These are phyloP conservation scores for Anaeromyces robustus DNA, from an alignment of 192 early-diverging fungal species.

Conservation along the genomic window DNA sequence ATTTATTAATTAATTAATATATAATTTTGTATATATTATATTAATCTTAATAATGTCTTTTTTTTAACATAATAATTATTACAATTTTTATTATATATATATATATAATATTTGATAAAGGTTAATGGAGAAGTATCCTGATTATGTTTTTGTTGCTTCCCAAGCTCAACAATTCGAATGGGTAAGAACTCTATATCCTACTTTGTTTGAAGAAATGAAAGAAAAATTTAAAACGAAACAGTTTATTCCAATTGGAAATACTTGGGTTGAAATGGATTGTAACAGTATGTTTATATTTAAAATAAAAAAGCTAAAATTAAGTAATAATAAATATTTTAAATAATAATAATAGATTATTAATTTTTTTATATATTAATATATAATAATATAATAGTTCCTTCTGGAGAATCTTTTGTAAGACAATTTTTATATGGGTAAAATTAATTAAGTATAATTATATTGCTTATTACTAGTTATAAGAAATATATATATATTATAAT, in stretches of 20 bases:
- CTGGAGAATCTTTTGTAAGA: constrained; percentile 81
- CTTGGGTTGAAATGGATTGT: constrained; percentile 98
- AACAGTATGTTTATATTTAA: constrained; percentile 26
- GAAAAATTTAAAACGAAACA: constrained; percentile 49
- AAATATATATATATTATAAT: too few species aligned
- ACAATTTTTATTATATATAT: too few species aligned
- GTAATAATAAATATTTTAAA: not conserved
- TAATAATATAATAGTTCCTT: constrained; percentile 34
- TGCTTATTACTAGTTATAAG: not conserved
- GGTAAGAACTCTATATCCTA: constrained; percentile 68
- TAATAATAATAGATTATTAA: not conserved
- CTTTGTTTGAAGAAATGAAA: constrained; percentile 60
- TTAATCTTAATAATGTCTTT: too few species aligned
- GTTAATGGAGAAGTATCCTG: constrained; percentile 72
- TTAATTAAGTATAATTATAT: not conserved
- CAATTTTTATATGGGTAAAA: constrained; percentile 81
- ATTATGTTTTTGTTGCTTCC: constrained; percentile 82
- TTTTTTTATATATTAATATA: not conserved
- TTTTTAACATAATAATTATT: too few species aligned
- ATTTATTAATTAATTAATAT: not conserved
- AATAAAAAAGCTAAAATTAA: too few species aligned
- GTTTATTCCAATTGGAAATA: constrained; percentile 84
- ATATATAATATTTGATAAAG: too few species aligned
- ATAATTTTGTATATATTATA: too few species aligned
- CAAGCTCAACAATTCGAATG: constrained; percentile 97